Percentiles rank a stretch among this genome's conserved stretches.
Conservation (phyloP, 148 eudicot species). For the Rhododendron mucronatum region DNA sequence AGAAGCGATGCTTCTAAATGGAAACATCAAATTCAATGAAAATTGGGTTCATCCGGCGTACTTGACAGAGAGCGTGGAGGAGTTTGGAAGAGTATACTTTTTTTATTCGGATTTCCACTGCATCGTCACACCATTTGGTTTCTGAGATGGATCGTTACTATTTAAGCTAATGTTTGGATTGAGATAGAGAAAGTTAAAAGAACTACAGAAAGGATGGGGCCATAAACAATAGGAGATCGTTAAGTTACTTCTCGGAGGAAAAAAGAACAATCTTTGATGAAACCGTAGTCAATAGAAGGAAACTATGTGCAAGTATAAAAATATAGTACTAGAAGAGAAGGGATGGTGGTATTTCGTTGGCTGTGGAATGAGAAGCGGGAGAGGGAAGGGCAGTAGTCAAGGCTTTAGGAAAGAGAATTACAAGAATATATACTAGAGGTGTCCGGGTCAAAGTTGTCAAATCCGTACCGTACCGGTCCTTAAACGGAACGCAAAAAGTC, state of each 20-base stretch:
- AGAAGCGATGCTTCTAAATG: constrained; percentile 22
- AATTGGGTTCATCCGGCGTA: constrained; percentile 15
- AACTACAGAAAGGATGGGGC: neutral
- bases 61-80: constrained; percentile 66
- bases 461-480: too few relatives aligned
- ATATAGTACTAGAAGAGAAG: neutral
- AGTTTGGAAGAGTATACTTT: constrained; percentile 77
- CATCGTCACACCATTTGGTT: constrained; percentile 12
- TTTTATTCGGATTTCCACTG: constrained; percentile 74
- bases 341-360: neutral
- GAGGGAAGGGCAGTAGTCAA: neutral
- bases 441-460: too few relatives aligned
- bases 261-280: neutral
- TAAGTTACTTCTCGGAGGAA: neutral
- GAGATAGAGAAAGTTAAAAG: neutral
- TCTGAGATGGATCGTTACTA: constrained; percentile 10
- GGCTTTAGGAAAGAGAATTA: too few relatives aligned
- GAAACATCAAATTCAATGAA: too few relatives aligned
- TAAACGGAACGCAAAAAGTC: too few relatives aligned
- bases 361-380: neutral
- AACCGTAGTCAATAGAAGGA: too few relatives aligned
- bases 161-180: neutral
- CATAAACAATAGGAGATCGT: neutral
- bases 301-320: too few relatives aligned
- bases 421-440: too few relatives aligned